Evolutionary conservation across 768 basidiomycete genomes (phyloP).

Genomic region (Termitomyces sp.): DNA sequence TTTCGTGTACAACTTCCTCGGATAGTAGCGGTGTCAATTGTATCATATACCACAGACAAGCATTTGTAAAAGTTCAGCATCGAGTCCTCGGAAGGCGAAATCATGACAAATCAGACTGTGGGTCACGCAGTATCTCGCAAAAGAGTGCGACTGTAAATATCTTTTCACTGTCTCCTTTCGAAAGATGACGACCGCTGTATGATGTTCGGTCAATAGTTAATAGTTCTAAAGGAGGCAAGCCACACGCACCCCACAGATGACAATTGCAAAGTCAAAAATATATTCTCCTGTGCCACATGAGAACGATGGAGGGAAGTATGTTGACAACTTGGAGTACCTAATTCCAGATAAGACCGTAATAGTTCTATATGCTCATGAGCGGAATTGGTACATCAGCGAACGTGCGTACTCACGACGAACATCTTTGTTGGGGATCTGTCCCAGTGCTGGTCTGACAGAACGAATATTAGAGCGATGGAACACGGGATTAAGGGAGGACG

Average conservation of each 20-base stretch:
- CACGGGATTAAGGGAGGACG: conserved; percentile 20
- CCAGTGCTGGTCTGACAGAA: conserved; percentile 58
- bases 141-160: not conserved
- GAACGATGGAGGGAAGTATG: not conserved
- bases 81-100: not conserved
- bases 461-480: not conserved
- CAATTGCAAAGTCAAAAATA: conserved; percentile 80
- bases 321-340: conserved; percentile 37
- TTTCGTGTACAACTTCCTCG: conserved; percentile 98
- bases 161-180: conserved; percentile 45
- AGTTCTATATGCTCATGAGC: conserved; percentile 41
- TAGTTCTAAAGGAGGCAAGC: not conserved
- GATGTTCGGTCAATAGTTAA: not conserved
- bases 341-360: conserved; percentile 72
- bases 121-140: not conserved
- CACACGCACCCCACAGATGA: conserved; percentile 68
- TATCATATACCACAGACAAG: conserved; percentile 12
- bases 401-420: conserved; percentile 59
- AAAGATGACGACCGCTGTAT: conserved; percentile 67
- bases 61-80: not conserved
- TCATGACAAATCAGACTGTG: not conserved
- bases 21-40: conserved; percentile 34
- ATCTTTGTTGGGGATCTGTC: conserved; percentile 83
- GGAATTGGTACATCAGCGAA: not conserved
- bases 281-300: conserved; percentile 62